These are phyloP conservation scores for Xylariaceae sp. DNA, from an alignment of 2,329 filamentous ascomycete species.

Conservation along the genomic window DNA sequence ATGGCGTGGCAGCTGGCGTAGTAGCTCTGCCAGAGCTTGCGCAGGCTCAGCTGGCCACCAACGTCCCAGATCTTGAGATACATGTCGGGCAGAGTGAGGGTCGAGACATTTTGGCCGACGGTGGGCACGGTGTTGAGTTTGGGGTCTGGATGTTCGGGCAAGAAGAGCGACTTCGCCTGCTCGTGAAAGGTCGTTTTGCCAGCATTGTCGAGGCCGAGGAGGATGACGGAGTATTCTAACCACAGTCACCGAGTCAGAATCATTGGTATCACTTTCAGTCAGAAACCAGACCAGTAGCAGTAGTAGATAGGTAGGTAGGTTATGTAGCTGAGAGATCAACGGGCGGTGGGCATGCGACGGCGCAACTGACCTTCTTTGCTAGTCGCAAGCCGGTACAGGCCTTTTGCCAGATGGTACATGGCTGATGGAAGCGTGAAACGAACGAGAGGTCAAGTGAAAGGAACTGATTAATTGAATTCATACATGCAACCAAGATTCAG, in stretches of 20 bases:
- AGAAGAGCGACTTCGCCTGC: conserved; percentile 87
- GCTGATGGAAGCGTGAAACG: neutral
- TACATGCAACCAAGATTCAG: neutral
- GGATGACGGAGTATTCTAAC: conserved; percentile 90
- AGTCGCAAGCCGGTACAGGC: conserved; percentile 88
- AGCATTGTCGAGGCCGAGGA: conserved; percentile 95
- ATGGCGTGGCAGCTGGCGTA: conserved; percentile 93
- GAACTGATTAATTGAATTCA: neutral
- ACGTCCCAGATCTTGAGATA: conserved; percentile 99
- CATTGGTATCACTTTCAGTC: neutral
- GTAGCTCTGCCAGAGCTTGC: conserved; percentile 92
- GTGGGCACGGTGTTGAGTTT: conserved; percentile 88
- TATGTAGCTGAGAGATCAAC: neutral
- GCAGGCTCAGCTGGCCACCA: conserved; percentile 82
- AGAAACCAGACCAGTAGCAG: neutral
- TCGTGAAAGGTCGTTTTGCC: conserved; percentile 98
- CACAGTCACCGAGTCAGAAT: conserved; percentile 9
- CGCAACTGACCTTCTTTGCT: conserved; percentile 77
- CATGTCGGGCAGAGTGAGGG: conserved; percentile 85
- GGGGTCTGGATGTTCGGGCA: conserved; percentile 54
- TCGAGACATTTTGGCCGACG: conserved; percentile 93
- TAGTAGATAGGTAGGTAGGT: neutral
- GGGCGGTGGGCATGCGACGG: conserved; percentile 1
- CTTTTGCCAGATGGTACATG: conserved; percentile 97
- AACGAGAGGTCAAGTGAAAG: neutral